A percentile compares a stretch with the other conserved stretches of the same genome.
Evolutionary conservation across 2,329 filamentous ascomycete genomes (phyloP).

Genomic region (Zasmidium cellare): DNA sequence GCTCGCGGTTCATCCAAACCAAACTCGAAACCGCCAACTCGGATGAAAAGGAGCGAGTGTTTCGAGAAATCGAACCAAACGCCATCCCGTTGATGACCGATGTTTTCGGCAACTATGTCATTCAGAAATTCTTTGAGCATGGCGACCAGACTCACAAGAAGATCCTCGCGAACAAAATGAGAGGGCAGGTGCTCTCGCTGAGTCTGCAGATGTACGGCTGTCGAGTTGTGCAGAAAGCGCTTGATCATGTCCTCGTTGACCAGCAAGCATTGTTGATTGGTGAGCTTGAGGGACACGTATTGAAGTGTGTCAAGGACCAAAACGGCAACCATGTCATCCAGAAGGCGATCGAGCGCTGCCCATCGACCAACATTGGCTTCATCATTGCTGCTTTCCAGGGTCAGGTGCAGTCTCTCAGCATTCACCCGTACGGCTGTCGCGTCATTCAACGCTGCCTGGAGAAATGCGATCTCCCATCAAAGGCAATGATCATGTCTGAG

Average conservation of each 20-base stretch:
- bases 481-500: slow-evolving; percentile 71
- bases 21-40: slow-evolving; percentile 92
- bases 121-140: slow-evolving; percentile 96
- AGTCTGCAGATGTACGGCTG: slow-evolving; percentile 92
- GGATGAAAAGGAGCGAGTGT: slow-evolving; percentile 90
- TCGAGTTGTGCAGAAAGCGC: slow-evolving; percentile 91
- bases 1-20: slow-evolving; percentile 91
- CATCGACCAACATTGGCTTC: slow-evolving; percentile 76
- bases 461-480: slow-evolving; percentile 68
- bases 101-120: slow-evolving; percentile 97
- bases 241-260: slow-evolving; percentile 88
- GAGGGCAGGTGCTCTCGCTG: slow-evolving; percentile 74
- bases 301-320: slow-evolving; percentile 78
- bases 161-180: slow-evolving; percentile 81
- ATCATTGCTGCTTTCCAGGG: slow-evolving; percentile 79
- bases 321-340: slow-evolving; percentile 98
- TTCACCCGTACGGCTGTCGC: slow-evolving; percentile 83
- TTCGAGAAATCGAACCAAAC: slow-evolving; percentile 82
- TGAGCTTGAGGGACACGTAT: slow-evolving; percentile 75
- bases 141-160: slow-evolving; percentile 93
- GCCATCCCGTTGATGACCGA: slow-evolving; percentile 89
- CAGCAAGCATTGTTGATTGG: slow-evolving; percentile 82
- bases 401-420: slow-evolving; percentile 71
- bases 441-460: slow-evolving; percentile 93
- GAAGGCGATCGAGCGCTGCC: slow-evolving; percentile 82